Base-by-base conservation (phyloP, 352 stramenopile genomes). In the Globisporangium paroecandrum region DNA sequence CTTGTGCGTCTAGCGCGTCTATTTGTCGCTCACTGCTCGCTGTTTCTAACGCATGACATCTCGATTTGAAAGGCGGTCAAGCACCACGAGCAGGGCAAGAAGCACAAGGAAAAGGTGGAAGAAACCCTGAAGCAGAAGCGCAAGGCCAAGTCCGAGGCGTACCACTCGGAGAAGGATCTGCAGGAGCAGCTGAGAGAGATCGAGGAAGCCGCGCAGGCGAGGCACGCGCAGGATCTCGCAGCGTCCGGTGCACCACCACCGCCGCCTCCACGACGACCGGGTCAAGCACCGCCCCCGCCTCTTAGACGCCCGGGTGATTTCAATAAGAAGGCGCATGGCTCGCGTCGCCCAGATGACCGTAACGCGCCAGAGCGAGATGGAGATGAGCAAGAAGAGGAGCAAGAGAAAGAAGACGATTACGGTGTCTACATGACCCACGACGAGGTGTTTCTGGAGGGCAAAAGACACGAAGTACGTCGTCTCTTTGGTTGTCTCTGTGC, bases 401-500 rank as follows among this genome's bases (percentile, higher is more conserved):
- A 78, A 38, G 64, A 78, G 12, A 77, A 85, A 10, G 76, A 90
- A 46, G 83, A 92, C 24, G 81, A 90, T 55, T 81, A 78, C 18
- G 88, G 88, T 27, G 78, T 95, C 25, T 95, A 95, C 56, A 68
- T 69, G 34, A 77, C 93, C 15, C 75, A 79, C 36, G 82, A 84
- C 15, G 58, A 74, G n/a, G 88, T 95, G 29, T 95, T 91, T 58
- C 69, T 95, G 32, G 88, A 94, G 70, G 88, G 85, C 47, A 91
- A 89, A 60, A 84, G 82, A 38, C 86, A 95, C 62, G 83, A 89
- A 49, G 69, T 80, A 41, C 12, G 58, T 47, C 18, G 58, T 47
- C 18, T 51, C 7, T 13, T 38, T 32, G 41, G 25, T 56, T n/a
- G 3, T 24, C 20, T 60, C 55, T 43, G 20, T n/a, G 2, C 5